Evolutionary conservation across 2,329 filamentous ascomycete species (phyloP), one percentile per base, ranked within the genome.

Genomic region (Coniella vitis): DNA sequence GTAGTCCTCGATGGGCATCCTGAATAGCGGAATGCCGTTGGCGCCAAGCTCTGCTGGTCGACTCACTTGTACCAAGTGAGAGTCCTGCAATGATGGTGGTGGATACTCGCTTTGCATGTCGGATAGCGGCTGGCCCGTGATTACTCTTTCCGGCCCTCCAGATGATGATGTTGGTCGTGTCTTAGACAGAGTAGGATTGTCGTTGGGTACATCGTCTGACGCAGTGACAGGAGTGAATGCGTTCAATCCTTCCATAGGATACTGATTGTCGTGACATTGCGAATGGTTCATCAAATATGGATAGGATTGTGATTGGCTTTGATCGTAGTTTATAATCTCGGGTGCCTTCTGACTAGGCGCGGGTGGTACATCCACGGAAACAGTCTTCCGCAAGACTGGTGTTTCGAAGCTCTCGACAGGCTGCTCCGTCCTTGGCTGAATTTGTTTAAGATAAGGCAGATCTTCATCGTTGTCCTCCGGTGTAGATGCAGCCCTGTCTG

Each of bases 1-100:
- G 46, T 58, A 58, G 21, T 56, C 52, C 12, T 54, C 48, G 4
- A 53, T 43, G 7, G 57, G 57, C 45, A 58, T 49, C 16, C 25
- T 37, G 38, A 57, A 54, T 2, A 36, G 42, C 9, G 42, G 48
- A 16, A 32, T n/a, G 19, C 19, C 32, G 13, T 31, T 20, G 14
- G 37, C 39, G 5, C 22, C 22, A 38, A 20, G 35, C 21, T 44
- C n/a, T 5, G 38, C 16, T 29, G 40, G 36, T 39, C 22, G 41
- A 22, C 21, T n/a, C 20, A 20, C 39, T 37, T 41, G 49, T 38
- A 21, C 36, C 16, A 10, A 8, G n/a, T 37, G 7, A 12, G 17
- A 34, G 4, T n/a, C 10, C n/a, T 17, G 32, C 31, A n/a, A n/a
- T n/a, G 31, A n/a, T 19, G 14, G 36, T 13, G 32, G n/a, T 34